These are phyloP conservation scores for Candida berthetii DNA, from an alignment of 805 yeast species.

Conservation along the genomic window DNA sequence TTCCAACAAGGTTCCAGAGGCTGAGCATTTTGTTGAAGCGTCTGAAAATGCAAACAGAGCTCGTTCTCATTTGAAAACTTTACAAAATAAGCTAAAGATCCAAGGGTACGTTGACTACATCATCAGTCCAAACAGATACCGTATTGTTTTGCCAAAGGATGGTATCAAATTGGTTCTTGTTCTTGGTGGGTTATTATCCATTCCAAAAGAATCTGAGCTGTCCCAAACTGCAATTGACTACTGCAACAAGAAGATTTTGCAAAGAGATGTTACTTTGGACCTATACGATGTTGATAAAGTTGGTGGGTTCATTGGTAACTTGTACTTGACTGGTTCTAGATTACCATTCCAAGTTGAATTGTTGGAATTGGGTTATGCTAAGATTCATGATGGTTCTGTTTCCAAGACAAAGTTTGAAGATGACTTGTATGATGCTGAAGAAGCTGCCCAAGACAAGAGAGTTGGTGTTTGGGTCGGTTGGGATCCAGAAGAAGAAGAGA, in stretches of 20 bases:
- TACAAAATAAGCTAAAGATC: constrained; percentile 58
- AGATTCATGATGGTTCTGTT: constrained; percentile 61
- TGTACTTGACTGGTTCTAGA: constrained; percentile 44
- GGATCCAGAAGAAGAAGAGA: constrained; percentile 35
- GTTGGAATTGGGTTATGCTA: constrained; percentile 56
- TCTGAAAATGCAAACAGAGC: constrained; percentile 71
- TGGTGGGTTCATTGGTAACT: constrained; percentile 76
- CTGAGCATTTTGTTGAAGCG: constrained; percentile 69
- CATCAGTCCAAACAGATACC: constrained; percentile 59
- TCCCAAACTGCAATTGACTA: constrained; percentile 47
- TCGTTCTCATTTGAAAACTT: constrained; percentile 63
- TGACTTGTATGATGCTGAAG: constrained; percentile 57
- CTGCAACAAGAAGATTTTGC: constrained; percentile 50
- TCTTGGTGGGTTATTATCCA: constrained; percentile 62
- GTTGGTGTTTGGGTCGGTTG: constrained; percentile 67
- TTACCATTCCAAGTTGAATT: constrained; percentile 54
- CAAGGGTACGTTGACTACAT: constrained; percentile 71
- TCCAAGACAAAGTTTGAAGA: constrained; percentile 46
- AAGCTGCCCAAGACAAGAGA: constrained; percentile 44
- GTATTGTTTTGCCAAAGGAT: constrained; percentile 65
- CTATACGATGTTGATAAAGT: constrained; percentile 66
- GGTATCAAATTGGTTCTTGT: constrained; percentile 64
- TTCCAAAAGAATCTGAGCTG: constrained; percentile 27
- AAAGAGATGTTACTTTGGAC: constrained; percentile 68
- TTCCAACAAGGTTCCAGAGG: constrained; percentile 46